Evolutionary conservation across 306 rosid genomes (phyloP).

Genomic region (Mimosa bimucronata): DNA sequence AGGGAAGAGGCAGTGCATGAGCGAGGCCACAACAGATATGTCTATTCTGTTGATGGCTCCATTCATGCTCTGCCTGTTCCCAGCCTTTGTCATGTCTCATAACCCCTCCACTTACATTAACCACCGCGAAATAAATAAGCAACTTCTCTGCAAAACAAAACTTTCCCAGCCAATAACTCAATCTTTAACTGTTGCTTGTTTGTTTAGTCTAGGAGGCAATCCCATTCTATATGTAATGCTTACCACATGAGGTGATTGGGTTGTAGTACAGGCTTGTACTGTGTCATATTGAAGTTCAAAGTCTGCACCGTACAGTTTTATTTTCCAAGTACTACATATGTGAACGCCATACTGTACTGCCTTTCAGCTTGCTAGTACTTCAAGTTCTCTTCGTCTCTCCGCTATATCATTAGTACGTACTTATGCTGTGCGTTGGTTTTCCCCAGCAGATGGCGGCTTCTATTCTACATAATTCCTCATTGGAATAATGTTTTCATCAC

Average conservation of each 20-base stretch:
- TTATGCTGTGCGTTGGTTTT: conserved; percentile 10
- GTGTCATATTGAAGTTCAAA: conserved; percentile 19
- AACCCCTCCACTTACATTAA: conserved; percentile 29
- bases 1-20: conserved; percentile 99
- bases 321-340: conserved; percentile 23
- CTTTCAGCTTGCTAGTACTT: conserved; percentile 27
- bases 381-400: not conserved
- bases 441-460: not conserved
- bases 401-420: not conserved
- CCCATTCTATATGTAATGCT: conserved; percentile 31
- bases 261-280: conserved; percentile 48
- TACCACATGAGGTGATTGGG: not conserved
- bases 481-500: no score
- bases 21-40: conserved; percentile 56
- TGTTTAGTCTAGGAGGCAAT: not conserved
- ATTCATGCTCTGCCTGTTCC: conserved; percentile 90
- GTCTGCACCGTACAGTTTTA: conserved; percentile 35
- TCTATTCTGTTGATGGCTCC: conserved; percentile 55
- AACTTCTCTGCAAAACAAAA: not conserved
- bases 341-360: conserved; percentile 30
- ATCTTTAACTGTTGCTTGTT: not conserved
- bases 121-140: not conserved
- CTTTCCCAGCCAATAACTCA: not conserved
- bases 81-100: conserved; percentile 46
- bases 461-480: not conserved